Conservation (phyloP, 176 grass and related monocot genomes). For the Triticum dicoccoides region DNA sequence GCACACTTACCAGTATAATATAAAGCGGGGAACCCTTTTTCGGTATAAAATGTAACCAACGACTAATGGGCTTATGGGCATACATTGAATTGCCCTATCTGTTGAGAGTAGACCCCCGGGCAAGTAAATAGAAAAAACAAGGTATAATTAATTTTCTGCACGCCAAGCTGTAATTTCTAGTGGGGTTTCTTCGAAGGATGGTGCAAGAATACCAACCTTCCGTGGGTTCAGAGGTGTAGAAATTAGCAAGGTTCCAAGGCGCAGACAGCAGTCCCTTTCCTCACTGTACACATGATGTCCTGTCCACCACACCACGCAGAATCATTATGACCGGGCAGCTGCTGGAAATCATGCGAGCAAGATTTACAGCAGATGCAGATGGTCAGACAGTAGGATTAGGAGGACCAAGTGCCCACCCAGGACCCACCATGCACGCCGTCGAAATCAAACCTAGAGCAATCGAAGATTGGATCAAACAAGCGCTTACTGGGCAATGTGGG, state of each 20-base stretch:
- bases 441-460: background rate
- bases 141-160: background rate
- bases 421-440: background rate
- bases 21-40: too few relatives aligned
- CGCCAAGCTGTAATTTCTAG: background rate
- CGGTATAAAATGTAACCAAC: too few relatives aligned
- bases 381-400: too few relatives aligned
- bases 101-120: too few relatives aligned
- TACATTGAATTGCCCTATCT: too few relatives aligned
- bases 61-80: too few relatives aligned
- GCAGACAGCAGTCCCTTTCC: constrained; percentile 37
- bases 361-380: too few relatives aligned
- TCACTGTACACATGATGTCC: constrained; percentile 32
- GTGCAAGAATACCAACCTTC: constrained; percentile 22
- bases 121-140: background rate
- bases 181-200: background rate
- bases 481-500: background rate
- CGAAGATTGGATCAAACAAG: background rate
- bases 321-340: constrained; percentile 17
- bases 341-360: constrained; percentile 10
- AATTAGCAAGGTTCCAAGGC: constrained; percentile 20
- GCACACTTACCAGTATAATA: too few relatives aligned
- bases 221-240: constrained; percentile 6
- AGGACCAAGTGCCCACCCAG: too few relatives aligned
- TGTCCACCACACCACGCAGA: constrained; percentile 40